These are phyloP conservation scores for Endothia cerciana DNA, from an alignment of 2,329 filamentous ascomycete species.

Conservation along the genomic window DNA sequence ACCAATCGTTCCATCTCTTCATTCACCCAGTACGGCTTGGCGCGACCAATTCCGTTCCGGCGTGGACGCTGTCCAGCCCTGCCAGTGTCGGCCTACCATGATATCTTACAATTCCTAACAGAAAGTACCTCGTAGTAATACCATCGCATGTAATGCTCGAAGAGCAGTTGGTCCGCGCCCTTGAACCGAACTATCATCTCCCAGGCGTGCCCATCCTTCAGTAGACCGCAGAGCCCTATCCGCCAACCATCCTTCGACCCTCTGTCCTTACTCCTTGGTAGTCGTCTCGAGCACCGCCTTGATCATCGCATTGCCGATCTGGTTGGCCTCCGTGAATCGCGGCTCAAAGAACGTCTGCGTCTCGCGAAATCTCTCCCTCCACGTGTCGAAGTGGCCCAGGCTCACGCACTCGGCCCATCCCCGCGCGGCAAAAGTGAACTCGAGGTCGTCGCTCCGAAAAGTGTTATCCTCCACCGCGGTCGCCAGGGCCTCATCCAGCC, in stretches of 20 bases:
- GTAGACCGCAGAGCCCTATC: not conserved
- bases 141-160: not conserved
- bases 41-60: not conserved
- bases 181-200: not conserved
- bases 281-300: slow-evolving; percentile 91
- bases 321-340: slow-evolving; percentile 83
- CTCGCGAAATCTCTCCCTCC: slow-evolving; percentile 85
- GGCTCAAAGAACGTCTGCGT: slow-evolving; percentile 93
- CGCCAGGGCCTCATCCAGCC: slow-evolving; percentile 83
- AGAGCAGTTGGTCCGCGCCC: not conserved
- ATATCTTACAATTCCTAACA: not conserved
- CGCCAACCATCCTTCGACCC: not conserved
- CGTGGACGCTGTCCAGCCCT: not conserved
- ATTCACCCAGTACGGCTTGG: not conserved
- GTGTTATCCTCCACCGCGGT: slow-evolving; percentile 88
- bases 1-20: not conserved
- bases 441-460: slow-evolving; percentile 92
- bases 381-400: slow-evolving; percentile 90
- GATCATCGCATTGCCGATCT: slow-evolving; percentile 95
- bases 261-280: slow-evolving; percentile 43
- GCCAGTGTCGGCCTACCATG: not conserved
- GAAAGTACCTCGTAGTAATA: not conserved
- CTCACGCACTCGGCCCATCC: slow-evolving; percentile 95
- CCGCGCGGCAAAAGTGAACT: slow-evolving; percentile 95
- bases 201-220: not conserved